Base-by-base conservation (phyloP, 805 yeast species). In the Kregervanrija fluxuum region DNA sequence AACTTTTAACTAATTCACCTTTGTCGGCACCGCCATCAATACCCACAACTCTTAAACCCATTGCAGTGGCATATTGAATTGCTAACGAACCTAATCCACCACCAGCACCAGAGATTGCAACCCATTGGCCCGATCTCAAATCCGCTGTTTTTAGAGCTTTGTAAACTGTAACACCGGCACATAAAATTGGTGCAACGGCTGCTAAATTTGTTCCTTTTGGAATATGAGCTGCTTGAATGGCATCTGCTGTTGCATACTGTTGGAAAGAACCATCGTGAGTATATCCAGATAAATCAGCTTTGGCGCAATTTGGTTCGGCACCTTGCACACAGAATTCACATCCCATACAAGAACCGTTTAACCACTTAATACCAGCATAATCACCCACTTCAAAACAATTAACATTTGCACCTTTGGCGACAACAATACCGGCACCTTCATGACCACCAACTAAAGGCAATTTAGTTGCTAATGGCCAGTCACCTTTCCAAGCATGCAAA, bases 151-250 rank as follows among this genome's bases (percentile, higher is more conserved):
- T 85, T 64, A 86, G 72, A 41, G 93, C 95, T 75, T 85, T 85
- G 80, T 86, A 86, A 45, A 85, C 93, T 39, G 95, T 86, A 65
- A 86, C 80, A 67, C 95, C 95, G 38, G 95, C 95, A 71, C 95
- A 86, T 61, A 86, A 75, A 60, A 86, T 79, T 54, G 95, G 95
- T 13, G 95, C 80, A 49, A 80, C 74, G 55, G 73, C 75, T 49
- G 90, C 88, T 57, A 85, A 74, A 61, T 86, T 88, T 38, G 84
- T 69, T 48, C 78, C 81, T 57, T 73, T 61, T 50, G 93, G 88
- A 55, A 86, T 79, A 57, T 74, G 71, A 38, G 95, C 95, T 41
- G 93, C 95, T 60, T 85, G 93, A 49, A 82, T 75, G 42, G 91
- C 91, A 64, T 85, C 90, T 41, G 91, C 95, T 43, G 90, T 80